Evolutionary conservation across 352 stramenopile species (phyloP).

Genomic region (Phytophthora pini): DNA sequence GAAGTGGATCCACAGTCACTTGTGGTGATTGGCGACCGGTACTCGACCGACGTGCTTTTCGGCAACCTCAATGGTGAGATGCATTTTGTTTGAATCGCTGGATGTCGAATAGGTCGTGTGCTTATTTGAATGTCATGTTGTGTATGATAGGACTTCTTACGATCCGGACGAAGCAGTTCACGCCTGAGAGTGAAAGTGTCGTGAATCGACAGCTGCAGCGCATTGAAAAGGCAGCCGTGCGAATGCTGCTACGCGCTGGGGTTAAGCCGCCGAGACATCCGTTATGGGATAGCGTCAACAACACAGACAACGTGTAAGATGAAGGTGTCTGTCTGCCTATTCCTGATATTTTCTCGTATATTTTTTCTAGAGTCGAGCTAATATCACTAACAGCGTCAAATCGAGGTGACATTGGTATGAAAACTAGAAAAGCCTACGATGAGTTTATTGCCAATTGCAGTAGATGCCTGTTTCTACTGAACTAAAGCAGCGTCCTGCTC

Average conservation of each 20-base stretch:
- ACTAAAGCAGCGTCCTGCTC: constrained; percentile 1
- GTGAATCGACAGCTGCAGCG: constrained; percentile 76
- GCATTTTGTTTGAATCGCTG: not conserved
- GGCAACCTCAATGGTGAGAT: constrained; percentile 93
- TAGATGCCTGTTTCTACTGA: constrained; percentile 9
- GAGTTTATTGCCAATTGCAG: not conserved
- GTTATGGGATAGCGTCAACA: constrained; percentile 36
- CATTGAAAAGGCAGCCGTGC: constrained; percentile 69
- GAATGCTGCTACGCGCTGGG: constrained; percentile 49
- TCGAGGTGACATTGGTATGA: not conserved
- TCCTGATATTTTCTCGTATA: no score
- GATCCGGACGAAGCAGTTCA: constrained; percentile 93
- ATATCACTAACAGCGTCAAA: no score
- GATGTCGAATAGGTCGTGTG: constrained; percentile 8
- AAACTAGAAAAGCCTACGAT: not conserved
- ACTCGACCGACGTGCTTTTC: constrained; percentile 98
- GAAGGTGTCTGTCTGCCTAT: not conserved
- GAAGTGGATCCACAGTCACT: constrained; percentile 75
- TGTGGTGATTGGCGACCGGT: constrained; percentile 96
- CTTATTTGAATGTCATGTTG: constrained; percentile 7
- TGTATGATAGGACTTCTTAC: constrained; percentile 90
- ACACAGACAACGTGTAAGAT: constrained; percentile 8
- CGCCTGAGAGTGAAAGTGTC: constrained; percentile 61
- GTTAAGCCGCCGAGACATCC: constrained; percentile 53
- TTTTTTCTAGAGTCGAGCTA: no score